Conservation (phyloP, 495 filamentous ascomycete genomes). For the Penicillium lividum region DNA sequence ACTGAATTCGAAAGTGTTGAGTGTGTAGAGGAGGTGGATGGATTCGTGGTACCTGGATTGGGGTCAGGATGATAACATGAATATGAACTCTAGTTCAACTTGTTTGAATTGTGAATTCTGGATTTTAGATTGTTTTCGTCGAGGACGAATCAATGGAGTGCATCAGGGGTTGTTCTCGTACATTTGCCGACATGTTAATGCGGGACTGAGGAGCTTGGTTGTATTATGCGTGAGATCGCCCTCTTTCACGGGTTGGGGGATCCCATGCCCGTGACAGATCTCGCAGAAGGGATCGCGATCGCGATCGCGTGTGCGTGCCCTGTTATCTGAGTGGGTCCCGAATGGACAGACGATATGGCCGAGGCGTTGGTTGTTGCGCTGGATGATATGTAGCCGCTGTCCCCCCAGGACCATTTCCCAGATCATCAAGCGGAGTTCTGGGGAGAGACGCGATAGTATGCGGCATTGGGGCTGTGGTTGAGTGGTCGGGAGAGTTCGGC, state of each 20-base stretch:
- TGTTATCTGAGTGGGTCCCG: background rate
- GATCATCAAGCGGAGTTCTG: conserved; percentile 48
- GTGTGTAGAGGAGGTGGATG: conserved; percentile 40
- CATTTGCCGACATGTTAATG: conserved; percentile 31
- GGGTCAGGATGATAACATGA: background rate
- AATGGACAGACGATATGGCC: conserved; percentile 40
- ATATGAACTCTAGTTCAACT: background rate
- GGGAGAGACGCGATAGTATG: conserved; percentile 42
- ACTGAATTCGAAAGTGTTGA: conserved; percentile 47
- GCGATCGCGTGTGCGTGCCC: no score
- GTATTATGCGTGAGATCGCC: conserved; percentile 8
- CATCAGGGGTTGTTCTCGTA: conserved; percentile 7
- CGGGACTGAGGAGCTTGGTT: conserved; percentile 19
- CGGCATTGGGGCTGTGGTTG: conserved; percentile 33
- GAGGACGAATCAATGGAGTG: background rate
- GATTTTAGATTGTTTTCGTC: no score
- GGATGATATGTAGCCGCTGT: conserved; percentile 44
- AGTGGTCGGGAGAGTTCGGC: conserved; percentile 5
- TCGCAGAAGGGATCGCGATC: conserved; percentile 28
- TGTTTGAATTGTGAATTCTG: no score
- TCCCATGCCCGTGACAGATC: conserved; percentile 39
- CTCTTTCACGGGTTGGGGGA: conserved; percentile 27
- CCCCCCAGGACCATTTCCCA: conserved; percentile 44
- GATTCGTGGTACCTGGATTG: conserved; percentile 40
- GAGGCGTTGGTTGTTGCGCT: conserved; percentile 35